Percentiles rank a stretch among this genome's conserved stretches.
Conservation (phyloP, 352 stramenopile genomes). For the Blastocystis sp. region DNA sequence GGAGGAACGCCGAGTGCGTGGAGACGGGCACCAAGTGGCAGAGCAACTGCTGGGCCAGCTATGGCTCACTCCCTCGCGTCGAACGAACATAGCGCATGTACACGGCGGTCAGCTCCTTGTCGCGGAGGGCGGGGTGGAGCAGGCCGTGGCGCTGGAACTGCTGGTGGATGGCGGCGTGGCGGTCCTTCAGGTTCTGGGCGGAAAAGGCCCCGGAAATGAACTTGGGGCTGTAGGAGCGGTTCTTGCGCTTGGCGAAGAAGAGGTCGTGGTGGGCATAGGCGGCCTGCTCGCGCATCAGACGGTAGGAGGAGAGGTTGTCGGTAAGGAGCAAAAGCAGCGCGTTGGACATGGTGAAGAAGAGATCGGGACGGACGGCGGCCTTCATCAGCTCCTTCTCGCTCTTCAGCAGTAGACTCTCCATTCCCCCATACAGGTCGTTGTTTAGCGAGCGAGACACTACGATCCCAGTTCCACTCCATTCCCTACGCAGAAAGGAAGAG, state of each 20-base stretch:
- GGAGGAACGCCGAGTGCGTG: neutral
- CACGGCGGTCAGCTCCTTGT: conserved; percentile 28
- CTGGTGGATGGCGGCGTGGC: conserved; percentile 31
- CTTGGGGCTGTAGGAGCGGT: conserved; percentile 57
- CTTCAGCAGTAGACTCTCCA: neutral
- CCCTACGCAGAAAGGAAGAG: conserved; percentile 9
- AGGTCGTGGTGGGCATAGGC: conserved; percentile 55
- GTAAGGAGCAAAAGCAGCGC: neutral
- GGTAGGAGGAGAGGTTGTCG: conserved; percentile 25
- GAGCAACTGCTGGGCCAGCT: conserved; percentile 54
- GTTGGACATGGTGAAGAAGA: conserved; percentile 7
- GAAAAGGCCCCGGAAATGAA: conserved; percentile 56
- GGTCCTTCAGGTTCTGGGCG: conserved; percentile 10
- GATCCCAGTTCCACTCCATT: neutral
- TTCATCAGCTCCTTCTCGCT: conserved; percentile 13
- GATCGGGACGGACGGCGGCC: neutral
- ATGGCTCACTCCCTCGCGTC: neutral
- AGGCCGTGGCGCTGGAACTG: neutral
- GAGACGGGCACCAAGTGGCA: neutral
- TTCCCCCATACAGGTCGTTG: conserved; percentile 12
- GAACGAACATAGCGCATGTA: conserved; percentile 40
- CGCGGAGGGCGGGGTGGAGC: conserved; percentile 28
- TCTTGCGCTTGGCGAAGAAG: conserved; percentile 35
- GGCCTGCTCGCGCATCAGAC: conserved; percentile 48
- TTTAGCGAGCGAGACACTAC: conserved; percentile 44